Conservation (phyloP, 495 filamentous ascomycete species). For the Neurospora sp. region DNA sequence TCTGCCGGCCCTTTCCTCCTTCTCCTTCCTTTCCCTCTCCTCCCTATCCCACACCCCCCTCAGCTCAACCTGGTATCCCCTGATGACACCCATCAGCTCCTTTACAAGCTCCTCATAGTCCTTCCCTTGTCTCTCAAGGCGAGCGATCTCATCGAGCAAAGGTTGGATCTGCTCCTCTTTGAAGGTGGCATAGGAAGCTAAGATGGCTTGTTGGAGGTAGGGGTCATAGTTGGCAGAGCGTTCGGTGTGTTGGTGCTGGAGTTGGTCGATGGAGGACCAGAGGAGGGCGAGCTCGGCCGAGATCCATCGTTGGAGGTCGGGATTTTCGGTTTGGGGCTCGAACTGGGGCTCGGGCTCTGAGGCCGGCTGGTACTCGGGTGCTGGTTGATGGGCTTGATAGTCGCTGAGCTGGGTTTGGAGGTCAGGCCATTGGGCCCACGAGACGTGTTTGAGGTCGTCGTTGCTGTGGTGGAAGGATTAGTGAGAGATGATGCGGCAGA, state of each 20-base stretch:
- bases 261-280: background rate
- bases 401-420: background rate
- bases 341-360: background rate
- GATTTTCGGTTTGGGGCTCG: background rate
- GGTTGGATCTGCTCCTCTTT: background rate
- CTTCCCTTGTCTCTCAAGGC: background rate
- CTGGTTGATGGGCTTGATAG: background rate
- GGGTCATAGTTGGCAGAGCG: background rate
- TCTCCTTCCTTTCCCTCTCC: background rate
- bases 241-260: background rate
- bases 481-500: background rate
- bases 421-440: background rate
- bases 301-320: background rate
- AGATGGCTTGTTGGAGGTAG: background rate
- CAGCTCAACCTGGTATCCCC: background rate
- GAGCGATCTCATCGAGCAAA: background rate
- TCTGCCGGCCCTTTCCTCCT: background rate
- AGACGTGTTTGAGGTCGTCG: background rate
- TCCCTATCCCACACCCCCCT: background rate
- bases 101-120: background rate
- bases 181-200: background rate
- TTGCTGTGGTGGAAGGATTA: background rate
- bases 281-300: background rate
- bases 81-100: background rate
- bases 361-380: background rate